Evolutionary conservation across 768 basidiomycete species (phyloP).

Genomic region (Mycena chlorophos): DNA sequence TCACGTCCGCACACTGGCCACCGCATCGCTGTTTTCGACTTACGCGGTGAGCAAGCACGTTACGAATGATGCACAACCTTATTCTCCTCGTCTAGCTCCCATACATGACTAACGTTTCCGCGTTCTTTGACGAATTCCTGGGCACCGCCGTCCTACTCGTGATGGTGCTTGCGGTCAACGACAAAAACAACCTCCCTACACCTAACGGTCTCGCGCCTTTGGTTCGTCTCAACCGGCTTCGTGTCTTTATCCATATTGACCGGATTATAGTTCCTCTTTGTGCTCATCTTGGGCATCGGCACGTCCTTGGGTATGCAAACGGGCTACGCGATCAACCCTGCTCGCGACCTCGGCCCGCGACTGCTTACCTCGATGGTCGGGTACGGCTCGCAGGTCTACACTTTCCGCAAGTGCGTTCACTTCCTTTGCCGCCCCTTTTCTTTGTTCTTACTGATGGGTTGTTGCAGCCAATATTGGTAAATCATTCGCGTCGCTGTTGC

Average conservation of each 20-base stretch:
- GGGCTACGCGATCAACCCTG: conserved; percentile 27
- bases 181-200: conserved; percentile 51
- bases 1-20: conserved; percentile 55
- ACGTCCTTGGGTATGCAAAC: conserved; percentile 63
- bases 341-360: conserved; percentile 45
- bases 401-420: conserved; percentile 41
- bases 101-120: conserved; percentile 41
- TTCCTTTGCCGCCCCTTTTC: neutral
- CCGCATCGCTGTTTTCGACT: conserved; percentile 59
- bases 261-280: too few species aligned
- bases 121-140: conserved; percentile 42
- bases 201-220: conserved; percentile 55
- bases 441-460: conserved; percentile 19
- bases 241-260: too few species aligned
- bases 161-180: conserved; percentile 52
- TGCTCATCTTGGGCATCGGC: conserved; percentile 61
- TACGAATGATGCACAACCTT: neutral
- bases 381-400: conserved; percentile 57
- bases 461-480: conserved; percentile 63
- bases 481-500: too few species aligned
- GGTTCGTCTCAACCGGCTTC: too few species aligned
- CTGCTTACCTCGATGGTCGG: conserved; percentile 69
- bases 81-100: conserved; percentile 29
- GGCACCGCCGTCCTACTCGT: conserved; percentile 44
- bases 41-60: conserved; percentile 48